Conservation (phyloP, 768 basidiomycete genomes). For the Hygrophorus russula region DNA sequence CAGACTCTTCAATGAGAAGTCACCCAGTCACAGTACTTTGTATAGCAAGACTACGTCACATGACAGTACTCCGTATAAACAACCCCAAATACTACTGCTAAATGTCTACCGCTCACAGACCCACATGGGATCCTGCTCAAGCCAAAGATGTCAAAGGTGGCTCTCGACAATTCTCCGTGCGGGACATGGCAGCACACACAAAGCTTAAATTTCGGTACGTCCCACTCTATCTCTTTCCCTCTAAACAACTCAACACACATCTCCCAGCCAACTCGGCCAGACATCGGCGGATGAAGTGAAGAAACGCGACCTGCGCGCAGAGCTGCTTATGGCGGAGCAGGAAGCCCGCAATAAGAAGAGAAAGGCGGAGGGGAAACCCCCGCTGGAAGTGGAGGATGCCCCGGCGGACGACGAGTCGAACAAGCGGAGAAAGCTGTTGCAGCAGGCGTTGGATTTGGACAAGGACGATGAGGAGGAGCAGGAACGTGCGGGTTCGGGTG, state of each 20-base stretch:
- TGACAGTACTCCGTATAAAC: too few relatives aligned
- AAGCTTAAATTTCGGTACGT: conserved; percentile 93
- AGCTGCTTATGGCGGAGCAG: conserved; percentile 78
- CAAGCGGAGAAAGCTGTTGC: conserved; percentile 80
- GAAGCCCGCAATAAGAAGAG: conserved; percentile 84
- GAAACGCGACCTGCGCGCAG: conserved; percentile 70
- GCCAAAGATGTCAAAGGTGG: conserved; percentile 87
- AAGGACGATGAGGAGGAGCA: conserved; percentile 82
- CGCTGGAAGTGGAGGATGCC: conserved; percentile 31
- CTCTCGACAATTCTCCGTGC: conserved; percentile 85
- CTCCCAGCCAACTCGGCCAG: conserved; percentile 75
- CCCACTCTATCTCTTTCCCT: conserved; percentile 1
- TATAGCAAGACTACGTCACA: too few relatives aligned
- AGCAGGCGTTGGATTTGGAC: conserved; percentile 81
- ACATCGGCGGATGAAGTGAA: conserved; percentile 69
- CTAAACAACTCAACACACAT: background rate
- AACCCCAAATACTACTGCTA: too few relatives aligned
- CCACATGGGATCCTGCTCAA: conserved; percentile 96
- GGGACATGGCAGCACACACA: conserved; percentile 91
- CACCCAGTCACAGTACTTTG: too few relatives aligned
- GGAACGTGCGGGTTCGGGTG: conserved; percentile 28
- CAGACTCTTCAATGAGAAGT: too few relatives aligned
- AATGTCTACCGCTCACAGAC: conserved; percentile 89
- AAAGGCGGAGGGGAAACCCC: conserved; percentile 71
- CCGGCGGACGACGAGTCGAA: conserved; percentile 47